These are phyloP conservation scores for Penicillium odoratum DNA, from an alignment of 495 filamentous ascomycete genomes.

Conservation along the genomic window DNA sequence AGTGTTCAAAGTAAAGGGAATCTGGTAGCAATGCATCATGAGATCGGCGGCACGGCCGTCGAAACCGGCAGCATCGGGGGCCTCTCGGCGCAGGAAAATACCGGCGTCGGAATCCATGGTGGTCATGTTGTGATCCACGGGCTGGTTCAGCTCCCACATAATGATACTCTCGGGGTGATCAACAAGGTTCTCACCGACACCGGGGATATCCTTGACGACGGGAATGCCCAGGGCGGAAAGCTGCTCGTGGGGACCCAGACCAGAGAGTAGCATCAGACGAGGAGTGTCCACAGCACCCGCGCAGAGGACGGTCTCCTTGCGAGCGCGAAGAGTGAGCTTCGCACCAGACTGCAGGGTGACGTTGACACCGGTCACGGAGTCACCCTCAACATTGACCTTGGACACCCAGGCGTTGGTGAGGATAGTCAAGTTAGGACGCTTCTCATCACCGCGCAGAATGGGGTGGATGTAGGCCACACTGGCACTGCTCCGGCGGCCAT, in stretches of 20 bases:
- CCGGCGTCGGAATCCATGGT: slow-evolving; percentile 86
- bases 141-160: slow-evolving; percentile 79
- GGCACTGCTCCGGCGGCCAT: slow-evolving; percentile 74
- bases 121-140: slow-evolving; percentile 73
- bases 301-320: slow-evolving; percentile 72
- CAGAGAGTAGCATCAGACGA: slow-evolving; percentile 71
- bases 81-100: slow-evolving; percentile 75
- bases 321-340: slow-evolving; percentile 58
- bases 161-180: slow-evolving; percentile 80
- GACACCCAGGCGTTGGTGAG: slow-evolving; percentile 79
- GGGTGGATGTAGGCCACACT: slow-evolving; percentile 87
- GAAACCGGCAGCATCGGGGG: slow-evolving; percentile 58
- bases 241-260: slow-evolving; percentile 68
- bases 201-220: slow-evolving; percentile 69
- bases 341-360: slow-evolving; percentile 65
- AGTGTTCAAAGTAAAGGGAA: slow-evolving; percentile 75
- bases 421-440: slow-evolving; percentile 73
- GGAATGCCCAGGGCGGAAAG: slow-evolving; percentile 65
- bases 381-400: slow-evolving; percentile 65
- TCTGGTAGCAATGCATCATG: slow-evolving; percentile 94
- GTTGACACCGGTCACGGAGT: slow-evolving; percentile 64
- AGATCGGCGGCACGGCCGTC: slow-evolving; percentile 73
- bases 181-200: slow-evolving; percentile 76
- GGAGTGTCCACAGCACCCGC: slow-evolving; percentile 79
- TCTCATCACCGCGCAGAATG: slow-evolving; percentile 73